A percentile compares a stretch with the other conserved stretches of the same genome.
Evolutionary conservation across 2,329 filamentous ascomycete genomes (phyloP).

Genomic region (Diaporthe citriasiana): DNA sequence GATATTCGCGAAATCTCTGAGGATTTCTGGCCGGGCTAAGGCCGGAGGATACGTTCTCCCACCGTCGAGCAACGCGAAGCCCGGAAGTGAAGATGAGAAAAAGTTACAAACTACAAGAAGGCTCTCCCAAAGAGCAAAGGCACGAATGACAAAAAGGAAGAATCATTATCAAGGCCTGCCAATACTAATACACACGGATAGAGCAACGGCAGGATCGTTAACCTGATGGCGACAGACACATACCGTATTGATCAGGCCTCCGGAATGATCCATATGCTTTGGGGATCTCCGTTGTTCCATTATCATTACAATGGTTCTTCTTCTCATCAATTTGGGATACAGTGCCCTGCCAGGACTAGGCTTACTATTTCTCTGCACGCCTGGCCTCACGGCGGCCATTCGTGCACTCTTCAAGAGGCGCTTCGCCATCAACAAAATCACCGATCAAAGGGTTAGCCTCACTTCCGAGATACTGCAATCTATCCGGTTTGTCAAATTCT

Average conservation of each 20-base stretch:
- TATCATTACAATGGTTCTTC: conserved; percentile 83
- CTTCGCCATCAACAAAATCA: conserved; percentile 89
- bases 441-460: conserved; percentile 89
- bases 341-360: conserved; percentile 92
- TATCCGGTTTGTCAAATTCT: conserved; percentile 95
- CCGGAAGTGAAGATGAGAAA: conserved; percentile 58
- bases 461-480: conserved; percentile 94
- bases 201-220: conserved; percentile 92
- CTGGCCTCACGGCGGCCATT: conserved; percentile 82
- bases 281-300: conserved; percentile 87
- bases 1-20: conserved; percentile 94
- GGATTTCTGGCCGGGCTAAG: conserved; percentile 87
- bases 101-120: conserved; percentile 58
- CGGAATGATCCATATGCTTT: conserved; percentile 90
- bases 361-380: conserved; percentile 82
- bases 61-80: conserved; percentile 47
- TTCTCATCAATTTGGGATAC: conserved; percentile 90
- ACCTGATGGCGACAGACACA: conserved; percentile 94
- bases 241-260: conserved; percentile 92
- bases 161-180: conserved; percentile 58
- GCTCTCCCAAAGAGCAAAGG: conserved; percentile 58
- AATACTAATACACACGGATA: conserved; percentile 86
- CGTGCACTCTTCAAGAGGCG: conserved; percentile 81
- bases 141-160: conserved; percentile 47
- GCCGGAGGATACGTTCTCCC: conserved; percentile 73